Conservation (phyloP, 495 filamentous ascomycete species). For the Penicillium desertorum region DNA sequence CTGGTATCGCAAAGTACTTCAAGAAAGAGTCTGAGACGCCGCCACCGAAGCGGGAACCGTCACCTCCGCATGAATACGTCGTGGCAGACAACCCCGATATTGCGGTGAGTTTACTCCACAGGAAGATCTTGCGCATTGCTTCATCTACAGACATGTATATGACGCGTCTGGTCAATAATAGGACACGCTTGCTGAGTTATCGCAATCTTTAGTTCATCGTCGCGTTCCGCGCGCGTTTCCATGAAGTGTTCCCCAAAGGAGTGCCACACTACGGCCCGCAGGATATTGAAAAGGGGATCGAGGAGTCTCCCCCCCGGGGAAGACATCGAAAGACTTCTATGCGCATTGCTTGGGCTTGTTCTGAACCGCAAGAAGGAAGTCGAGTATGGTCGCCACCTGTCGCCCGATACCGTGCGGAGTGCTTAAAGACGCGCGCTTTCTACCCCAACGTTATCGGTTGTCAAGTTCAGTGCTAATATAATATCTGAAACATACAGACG, state of each 20-base stretch:
- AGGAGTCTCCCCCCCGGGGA: conserved; percentile 75
- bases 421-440: conserved; percentile 15
- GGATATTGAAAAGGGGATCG: conserved; percentile 85
- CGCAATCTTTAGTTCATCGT: conserved; percentile 78
- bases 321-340: conserved; percentile 82
- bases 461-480: conserved; percentile 17
- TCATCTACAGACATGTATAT: conserved; percentile 20
- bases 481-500: conserved; percentile 27
- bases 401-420: conserved; percentile 16
- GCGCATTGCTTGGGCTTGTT: conserved; percentile 81
- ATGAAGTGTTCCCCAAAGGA: conserved; percentile 81
- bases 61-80: conserved; percentile 85
- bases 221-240: conserved; percentile 94
- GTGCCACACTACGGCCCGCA: conserved; percentile 88
- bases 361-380: conserved; percentile 97
- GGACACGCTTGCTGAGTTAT: conserved; percentile 42
- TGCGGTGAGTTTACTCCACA: conserved; percentile 62
- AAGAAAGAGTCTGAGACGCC: conserved; percentile 58
- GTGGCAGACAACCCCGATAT: conserved; percentile 85
- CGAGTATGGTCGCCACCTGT: conserved; percentile 68
- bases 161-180: conserved; percentile 32
- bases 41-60: conserved; percentile 71
- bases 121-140: background rate
- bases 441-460: conserved; percentile 13
- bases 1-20: conserved; percentile 48